phyloP scores from a whole-genome alignment of 139 green algal species.

The Spirogloea muscicola region DNA sequence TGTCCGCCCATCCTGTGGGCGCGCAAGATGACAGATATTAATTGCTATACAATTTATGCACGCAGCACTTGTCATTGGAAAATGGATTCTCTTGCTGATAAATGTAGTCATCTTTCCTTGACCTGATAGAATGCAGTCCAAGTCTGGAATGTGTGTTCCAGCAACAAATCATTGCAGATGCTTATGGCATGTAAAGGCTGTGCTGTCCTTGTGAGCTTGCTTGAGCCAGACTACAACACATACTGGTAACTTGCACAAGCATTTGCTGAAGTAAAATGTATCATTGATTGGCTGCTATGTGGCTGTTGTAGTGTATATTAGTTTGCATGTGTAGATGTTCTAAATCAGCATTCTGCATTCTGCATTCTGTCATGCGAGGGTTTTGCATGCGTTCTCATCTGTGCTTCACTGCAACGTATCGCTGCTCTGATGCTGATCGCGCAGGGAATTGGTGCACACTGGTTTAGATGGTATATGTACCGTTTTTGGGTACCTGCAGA shows the following conservation, averaged over 20 bases:
- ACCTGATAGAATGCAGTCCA: not conserved
- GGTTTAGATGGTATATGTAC: conserved; percentile 53
- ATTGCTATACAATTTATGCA: not conserved
- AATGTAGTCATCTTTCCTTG: not conserved
- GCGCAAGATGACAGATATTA: conserved; percentile 26
- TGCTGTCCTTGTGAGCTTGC: conserved; percentile 54
- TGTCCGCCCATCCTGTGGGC: conserved; percentile 60
- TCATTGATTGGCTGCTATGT: too few species aligned
- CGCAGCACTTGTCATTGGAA: not conserved
- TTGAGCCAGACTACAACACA: conserved; percentile 36
- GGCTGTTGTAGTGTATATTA: too few species aligned
- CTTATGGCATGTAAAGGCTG: conserved; percentile 70
- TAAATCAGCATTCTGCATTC: too few species aligned
- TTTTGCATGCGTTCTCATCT: too few species aligned
- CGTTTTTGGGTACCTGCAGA: conserved; percentile 57
- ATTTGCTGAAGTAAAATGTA: too few species aligned
- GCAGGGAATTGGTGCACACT: conserved; percentile 44
- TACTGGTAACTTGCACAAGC: too few species aligned
- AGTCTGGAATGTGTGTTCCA: not conserved
- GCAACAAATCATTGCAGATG: conserved; percentile 58
- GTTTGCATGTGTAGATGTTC: too few species aligned
- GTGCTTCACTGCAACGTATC: too few species aligned
- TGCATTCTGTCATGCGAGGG: too few species aligned
- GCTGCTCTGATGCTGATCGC: too few species aligned
- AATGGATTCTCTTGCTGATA: not conserved